A percentile compares a stretch with the other conserved stretches of the same genome.
Evolutionary conservation across 352 stramenopile genomes (phyloP).

Genomic region (Phytophthora megakarya): DNA sequence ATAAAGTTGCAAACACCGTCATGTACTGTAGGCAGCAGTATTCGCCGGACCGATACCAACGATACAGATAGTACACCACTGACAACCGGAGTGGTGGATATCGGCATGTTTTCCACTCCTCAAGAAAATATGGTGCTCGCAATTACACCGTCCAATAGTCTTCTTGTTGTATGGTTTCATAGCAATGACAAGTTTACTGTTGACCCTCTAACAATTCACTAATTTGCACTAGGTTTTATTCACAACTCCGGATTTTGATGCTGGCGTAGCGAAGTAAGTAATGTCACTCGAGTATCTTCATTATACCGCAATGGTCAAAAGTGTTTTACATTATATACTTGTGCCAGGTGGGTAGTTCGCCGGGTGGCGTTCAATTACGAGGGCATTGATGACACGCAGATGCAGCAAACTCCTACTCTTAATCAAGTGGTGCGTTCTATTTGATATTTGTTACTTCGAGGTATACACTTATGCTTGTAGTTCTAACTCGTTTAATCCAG

Average conservation of each 20-base stretch:
- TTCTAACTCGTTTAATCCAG: conserved; percentile 14
- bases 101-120: conserved; percentile 48
- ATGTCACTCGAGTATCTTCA: neutral
- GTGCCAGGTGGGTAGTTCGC: conserved; percentile 38
- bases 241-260: conserved; percentile 32
- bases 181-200: neutral
- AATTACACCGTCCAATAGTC: conserved; percentile 39
- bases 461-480: neutral
- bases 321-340: neutral
- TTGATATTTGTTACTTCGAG: too few relatives aligned
- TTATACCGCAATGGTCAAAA: neutral
- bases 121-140: conserved; percentile 53
- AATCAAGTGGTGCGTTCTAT: conserved; percentile 41
- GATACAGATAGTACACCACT: neutral
- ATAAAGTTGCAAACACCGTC: neutral
- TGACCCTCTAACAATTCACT: neutral
- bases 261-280: conserved; percentile 37
- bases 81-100: conserved; percentile 19
- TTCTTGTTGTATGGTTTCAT: conserved; percentile 37
- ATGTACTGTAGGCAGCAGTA: conserved; percentile 33
- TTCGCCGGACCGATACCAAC: conserved; percentile 15
- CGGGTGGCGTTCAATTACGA: conserved; percentile 60
- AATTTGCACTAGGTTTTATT: conserved; percentile 45
- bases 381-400: conserved; percentile 30
- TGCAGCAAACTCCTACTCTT: conserved; percentile 27